phyloP scores from a whole-genome alignment of 768 basidiomycete genomes.

The Roridomyces roridus region DNA sequence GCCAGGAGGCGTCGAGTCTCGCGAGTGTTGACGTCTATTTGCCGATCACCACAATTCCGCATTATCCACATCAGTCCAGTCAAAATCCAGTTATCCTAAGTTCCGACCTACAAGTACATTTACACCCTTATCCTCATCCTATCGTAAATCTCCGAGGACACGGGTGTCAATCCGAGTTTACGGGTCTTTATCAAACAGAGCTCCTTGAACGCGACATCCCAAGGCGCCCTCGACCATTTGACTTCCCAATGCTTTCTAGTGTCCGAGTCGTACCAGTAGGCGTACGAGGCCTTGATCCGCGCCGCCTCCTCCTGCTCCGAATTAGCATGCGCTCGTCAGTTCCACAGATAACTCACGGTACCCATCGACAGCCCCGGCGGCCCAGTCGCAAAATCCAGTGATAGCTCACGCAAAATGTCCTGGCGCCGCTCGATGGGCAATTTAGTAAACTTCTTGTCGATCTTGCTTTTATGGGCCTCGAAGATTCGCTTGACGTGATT shows the following conservation, averaged over 20 bases:
- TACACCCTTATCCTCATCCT: conserved; percentile 40
- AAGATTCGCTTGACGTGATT: conserved; percentile 47
- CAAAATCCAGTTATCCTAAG: no score
- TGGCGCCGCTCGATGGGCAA: conserved; percentile 56
- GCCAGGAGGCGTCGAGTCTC: no score
- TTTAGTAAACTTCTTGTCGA: conserved; percentile 36
- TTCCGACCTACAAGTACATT: no score
- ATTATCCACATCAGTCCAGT: no score
- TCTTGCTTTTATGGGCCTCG: conserved; percentile 33
- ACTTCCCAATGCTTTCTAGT: conserved; percentile 2
- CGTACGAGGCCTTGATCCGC: conserved; percentile 60
- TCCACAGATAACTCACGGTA: conserved; percentile 10
- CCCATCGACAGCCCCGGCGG: conserved; percentile 35
- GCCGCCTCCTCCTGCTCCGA: conserved; percentile 32
- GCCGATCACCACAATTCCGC: no score
- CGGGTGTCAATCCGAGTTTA: conserved; percentile 35
- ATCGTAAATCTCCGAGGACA: conserved; percentile 53
- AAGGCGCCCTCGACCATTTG: conserved; percentile 45
- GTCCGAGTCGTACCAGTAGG: conserved; percentile 49
- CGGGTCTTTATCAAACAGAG: conserved; percentile 51
- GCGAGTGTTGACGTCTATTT: no score
- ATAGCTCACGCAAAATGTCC: conserved; percentile 54
- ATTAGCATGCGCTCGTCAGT: neutral
- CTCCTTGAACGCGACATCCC: conserved; percentile 59
- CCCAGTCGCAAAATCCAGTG: conserved; percentile 45